Evolutionary conservation across 2,329 filamentous ascomycete genomes (phyloP).

Genomic region (Fusarium ambrosium): DNA sequence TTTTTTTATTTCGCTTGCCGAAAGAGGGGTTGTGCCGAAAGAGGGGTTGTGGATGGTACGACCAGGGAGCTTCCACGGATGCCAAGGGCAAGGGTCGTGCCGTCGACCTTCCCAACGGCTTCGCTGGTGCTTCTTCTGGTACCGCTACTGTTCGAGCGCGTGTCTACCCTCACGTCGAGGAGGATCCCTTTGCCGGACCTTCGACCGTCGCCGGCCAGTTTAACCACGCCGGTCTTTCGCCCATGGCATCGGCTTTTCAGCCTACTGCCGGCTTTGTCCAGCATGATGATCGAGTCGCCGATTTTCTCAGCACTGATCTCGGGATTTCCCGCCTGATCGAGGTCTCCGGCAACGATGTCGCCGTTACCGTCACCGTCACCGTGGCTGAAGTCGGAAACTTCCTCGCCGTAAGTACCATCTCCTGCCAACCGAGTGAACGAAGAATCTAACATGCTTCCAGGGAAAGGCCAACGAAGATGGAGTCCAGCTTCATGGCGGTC

Average conservation of each 20-base stretch:
- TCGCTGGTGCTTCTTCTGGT: slow-evolving; percentile 50
- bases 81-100: neutral
- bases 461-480: slow-evolving; percentile 53
- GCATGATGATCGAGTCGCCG: slow-evolving; percentile 48
- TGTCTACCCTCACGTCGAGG: slow-evolving; percentile 51
- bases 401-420: slow-evolving; percentile 57
- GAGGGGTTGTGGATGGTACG: too few species aligned
- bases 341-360: slow-evolving; percentile 51
- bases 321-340: slow-evolving; percentile 61
- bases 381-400: slow-evolving; percentile 58
- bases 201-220: slow-evolving; percentile 53
- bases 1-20: too few species aligned
- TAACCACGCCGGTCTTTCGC: slow-evolving; percentile 66
- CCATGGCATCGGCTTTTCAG: slow-evolving; percentile 73
- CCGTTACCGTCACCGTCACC: slow-evolving; percentile 40
- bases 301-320: slow-evolving; percentile 60
- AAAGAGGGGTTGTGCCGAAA: too few species aligned
- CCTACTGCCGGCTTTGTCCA: slow-evolving; percentile 53
- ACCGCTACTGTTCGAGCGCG: slow-evolving; percentile 43
- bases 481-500: slow-evolving; percentile 54
- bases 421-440: neutral
- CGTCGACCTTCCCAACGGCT: slow-evolving; percentile 39
- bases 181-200: slow-evolving; percentile 68
- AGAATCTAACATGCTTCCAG: slow-evolving; percentile 49
- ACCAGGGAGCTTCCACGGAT: slow-evolving; percentile 61